Evolutionary conservation across 371 early-diverging fungal species (phyloP).

Genomic region (Nematocida parisii): DNA sequence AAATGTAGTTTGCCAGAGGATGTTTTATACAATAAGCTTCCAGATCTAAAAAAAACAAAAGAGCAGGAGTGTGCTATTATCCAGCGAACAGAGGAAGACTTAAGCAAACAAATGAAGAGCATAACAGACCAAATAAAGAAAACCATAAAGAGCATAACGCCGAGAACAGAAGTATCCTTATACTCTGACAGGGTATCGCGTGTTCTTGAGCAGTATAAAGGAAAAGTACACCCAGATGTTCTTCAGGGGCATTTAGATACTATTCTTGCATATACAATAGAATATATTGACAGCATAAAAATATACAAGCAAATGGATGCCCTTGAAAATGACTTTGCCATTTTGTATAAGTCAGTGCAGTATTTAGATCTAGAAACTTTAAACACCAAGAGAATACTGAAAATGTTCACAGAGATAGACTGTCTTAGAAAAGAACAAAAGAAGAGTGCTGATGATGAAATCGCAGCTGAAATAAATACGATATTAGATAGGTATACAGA

Average conservation of each 20-base stretch:
- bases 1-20: neutral
- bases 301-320: slow-evolving; percentile 28
- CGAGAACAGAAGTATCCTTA: neutral
- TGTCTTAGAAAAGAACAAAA: slow-evolving; percentile 28
- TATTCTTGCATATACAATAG: neutral
- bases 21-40: slow-evolving; percentile 10
- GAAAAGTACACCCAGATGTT: neutral
- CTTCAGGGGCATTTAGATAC: slow-evolving; percentile 16
- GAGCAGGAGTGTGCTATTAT: slow-evolving; percentile 10
- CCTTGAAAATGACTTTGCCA: slow-evolving; percentile 52
- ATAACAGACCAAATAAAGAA: neutral
- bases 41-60: slow-evolving; percentile 12
- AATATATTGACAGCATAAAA: slow-evolving; percentile 30
- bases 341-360: slow-evolving; percentile 44
- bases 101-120: neutral
- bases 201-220: slow-evolving; percentile 22
- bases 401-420: slow-evolving; percentile 43
- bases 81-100: slow-evolving; percentile 6
- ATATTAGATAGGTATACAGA: slow-evolving; percentile 22
- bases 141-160: neutral
- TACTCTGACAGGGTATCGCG: slow-evolving; percentile 8
- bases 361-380: slow-evolving; percentile 23
- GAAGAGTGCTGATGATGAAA: slow-evolving; percentile 5
- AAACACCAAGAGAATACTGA: slow-evolving; percentile 17
- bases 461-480: slow-evolving; percentile 8